Base-by-base conservation (phyloP, 306 rosid species). In the Fragaria nilgerrensis region DNA sequence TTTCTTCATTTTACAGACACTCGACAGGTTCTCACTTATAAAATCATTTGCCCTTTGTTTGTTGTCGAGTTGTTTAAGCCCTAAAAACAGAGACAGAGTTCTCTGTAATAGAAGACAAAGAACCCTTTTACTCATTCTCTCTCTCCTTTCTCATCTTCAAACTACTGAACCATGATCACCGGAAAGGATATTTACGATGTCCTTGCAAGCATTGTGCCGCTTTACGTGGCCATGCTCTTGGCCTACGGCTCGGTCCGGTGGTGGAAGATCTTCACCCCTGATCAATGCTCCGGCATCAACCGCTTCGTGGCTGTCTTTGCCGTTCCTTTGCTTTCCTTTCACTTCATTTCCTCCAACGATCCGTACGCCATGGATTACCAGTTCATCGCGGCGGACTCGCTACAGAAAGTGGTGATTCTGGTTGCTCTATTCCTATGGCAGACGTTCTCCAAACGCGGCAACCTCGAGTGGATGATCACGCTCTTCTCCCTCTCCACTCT, bases 191-290 rank as follows among this genome's bases (percentile, higher is more conserved):
- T 93, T 2, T 93, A 93, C 77, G 90, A 87, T 68, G 97, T 93
- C 9, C 80, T 93, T 32, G 87, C 97, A 1, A 95, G 92, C 17
- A 81, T 91, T 29, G 98, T 93, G 58, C 98, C 98, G 3, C 76
- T 93, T 0, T 93, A 93, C 13, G 97, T 89, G 20, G 98, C 97
- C 20, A 91, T 93, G 97, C 78, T 91, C 14, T 41, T 93, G 75
- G 98, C 95, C 29, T 93, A 89, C 36, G 95, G 92, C 32, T 93
- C 98, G 0, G 93, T 93, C 13, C 76, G 88, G 22, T 89, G 98
- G 98, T 93, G 98, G 98, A 89, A 85, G 68, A 86, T 89, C 81
- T 90, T 93, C 87, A 89, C 97, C 2, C 92, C 93, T 1, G 95
- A 91, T 55, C 98, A 93, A 34, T 93, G 98, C 84, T 86, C 90